Evolutionary conservation across 371 early-diverging fungal species (phyloP), one percentile per base, ranked within the genome.

Genomic region (Mucor lusitanicus): DNA sequence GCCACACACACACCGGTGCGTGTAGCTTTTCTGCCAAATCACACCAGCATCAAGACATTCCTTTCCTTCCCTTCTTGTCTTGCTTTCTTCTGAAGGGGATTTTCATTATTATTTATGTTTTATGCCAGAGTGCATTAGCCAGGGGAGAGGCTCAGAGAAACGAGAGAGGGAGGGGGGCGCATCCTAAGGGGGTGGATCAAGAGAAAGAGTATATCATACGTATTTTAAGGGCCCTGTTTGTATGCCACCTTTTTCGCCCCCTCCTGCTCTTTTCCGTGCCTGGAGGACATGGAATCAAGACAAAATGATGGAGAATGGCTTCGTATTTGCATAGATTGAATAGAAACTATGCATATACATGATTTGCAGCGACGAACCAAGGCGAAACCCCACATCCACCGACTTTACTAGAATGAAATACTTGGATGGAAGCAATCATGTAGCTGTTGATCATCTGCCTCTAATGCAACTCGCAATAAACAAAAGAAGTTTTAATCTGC

Each of bases 401-500:
- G 4, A 35, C 35, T 1, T 9, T 35, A 35, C 35, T 35, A 35
- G 3, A 30, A 9, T 35, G 35, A 35, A 9, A 35, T 35, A 9
- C 9, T 35, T 8, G 11, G 13, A n/a, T n/a, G n/a, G n/a, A n/a
- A n/a, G n/a, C 17, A 19, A 32, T 6, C 4, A 60, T 28, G 19
- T 39, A 37, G 19, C 13, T 44, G 69, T 39, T 50, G 68, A 68
- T 68, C 68, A 68, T 63, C 68, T 63, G 68, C 44, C 39, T 68
- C 37, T 54, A 19, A 70, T 70, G 65, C 65, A 70, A 48, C 39
- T 56, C 55, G 30, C 19, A 40, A 33, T 25, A 64, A 56, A 44
- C 37, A 67, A 55, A 61, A 65, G 59, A 56, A 57, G 48, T 62
- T 57, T 65, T 57, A 40, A 65, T 54, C 71, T 71, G 71, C 71